Evolutionary conservation across 345 rosid species (phyloP).

Genomic region (Trapa incisa): DNA sequence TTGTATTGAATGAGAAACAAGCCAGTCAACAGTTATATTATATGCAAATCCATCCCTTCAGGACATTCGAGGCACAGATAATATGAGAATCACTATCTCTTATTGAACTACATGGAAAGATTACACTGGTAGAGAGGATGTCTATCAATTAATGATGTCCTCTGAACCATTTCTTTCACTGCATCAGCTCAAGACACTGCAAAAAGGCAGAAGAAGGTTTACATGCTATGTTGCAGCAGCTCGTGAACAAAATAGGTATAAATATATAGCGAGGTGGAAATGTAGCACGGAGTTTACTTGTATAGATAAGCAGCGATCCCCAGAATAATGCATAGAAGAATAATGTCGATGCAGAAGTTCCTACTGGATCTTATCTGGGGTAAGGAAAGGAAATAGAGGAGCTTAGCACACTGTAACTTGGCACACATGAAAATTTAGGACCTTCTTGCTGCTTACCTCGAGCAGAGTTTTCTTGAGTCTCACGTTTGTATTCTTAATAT

Average conservation of each 20-base stretch:
- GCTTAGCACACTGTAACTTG: neutral
- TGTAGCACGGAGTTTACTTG: slow-evolving; percentile 33
- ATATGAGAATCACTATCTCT: neutral
- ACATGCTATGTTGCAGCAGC: neutral
- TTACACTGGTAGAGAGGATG: neutral
- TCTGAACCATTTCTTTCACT: too few relatives aligned
- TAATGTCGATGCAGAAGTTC: slow-evolving; percentile 72
- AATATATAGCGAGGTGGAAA: neutral
- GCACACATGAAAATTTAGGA: neutral
- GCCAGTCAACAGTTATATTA: neutral
- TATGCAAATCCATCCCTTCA: neutral
- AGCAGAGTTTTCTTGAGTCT: slow-evolving; percentile 61
- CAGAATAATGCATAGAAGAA: slow-evolving; percentile 53
- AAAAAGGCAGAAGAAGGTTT: too few relatives aligned
- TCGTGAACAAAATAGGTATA: neutral
- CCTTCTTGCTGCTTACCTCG: slow-evolving; percentile 25
- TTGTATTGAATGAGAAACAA: neutral
- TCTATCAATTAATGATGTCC: too few relatives aligned
- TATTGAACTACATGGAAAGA: neutral
- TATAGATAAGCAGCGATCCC: slow-evolving; percentile 65
- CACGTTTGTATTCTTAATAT: slow-evolving; percentile 55
- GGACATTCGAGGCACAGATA: neutral
- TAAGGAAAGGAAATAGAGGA: slow-evolving; percentile 6
- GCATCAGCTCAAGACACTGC: too few relatives aligned
- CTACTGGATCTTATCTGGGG: slow-evolving; percentile 63